Base-by-base conservation (phyloP, 192 early-diverging fungal species). In the Pecoramyces ruminantium region DNA sequence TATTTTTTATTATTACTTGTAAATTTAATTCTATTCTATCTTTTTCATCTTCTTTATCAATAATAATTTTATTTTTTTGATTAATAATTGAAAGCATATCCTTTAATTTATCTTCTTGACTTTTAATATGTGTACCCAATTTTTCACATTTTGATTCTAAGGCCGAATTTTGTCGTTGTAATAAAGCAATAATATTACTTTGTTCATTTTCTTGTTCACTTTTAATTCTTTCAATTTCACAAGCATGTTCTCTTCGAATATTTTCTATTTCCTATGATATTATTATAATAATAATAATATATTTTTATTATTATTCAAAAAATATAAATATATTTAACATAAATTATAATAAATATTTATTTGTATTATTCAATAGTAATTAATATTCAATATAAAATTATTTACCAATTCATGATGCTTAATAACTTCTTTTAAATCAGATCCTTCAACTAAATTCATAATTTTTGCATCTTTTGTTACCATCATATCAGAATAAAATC, bases 401-500 rank as follows among this genome's bases (percentile, higher is more conserved):
- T 14, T 78, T 78, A 88, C 89, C 83, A 91, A 34, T 81, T 91
- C 90, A 82, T 91, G 89, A 80, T 91, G 90, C 82, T 91, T 88
- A 84, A 91, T 89, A 77, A 91, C 80, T 28, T 83, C 85, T 81
- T 90, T 88, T 83, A 91, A 81, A 79, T 91, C 90, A 6, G 85
- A 85, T 0, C 90, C 90, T 80, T 91, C 90, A 78, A 91, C 89
- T 78, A 91, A 78, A 38, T 85, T 88, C 89, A 91, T 90, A 78
- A 91, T 91, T 81, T 91, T 91, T 13, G 90, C 90, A 83, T 91
- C 90, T 82, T 91, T 91, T 16, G 89, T 83, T 13, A 91, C 87
- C 90, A 91, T 91, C 89, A 91, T 88, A 79, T 91, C 90, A 12
- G 86, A 81, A 78, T 91, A 91, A 78, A 91, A 91, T 83, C 88